Percentiles rank a stretch among this genome's conserved stretches.
These are phyloP conservation scores for Cryptococcus hybrid DNA, from an alignment of 1,284 basidiomycete species.

Conservation along the genomic window DNA sequence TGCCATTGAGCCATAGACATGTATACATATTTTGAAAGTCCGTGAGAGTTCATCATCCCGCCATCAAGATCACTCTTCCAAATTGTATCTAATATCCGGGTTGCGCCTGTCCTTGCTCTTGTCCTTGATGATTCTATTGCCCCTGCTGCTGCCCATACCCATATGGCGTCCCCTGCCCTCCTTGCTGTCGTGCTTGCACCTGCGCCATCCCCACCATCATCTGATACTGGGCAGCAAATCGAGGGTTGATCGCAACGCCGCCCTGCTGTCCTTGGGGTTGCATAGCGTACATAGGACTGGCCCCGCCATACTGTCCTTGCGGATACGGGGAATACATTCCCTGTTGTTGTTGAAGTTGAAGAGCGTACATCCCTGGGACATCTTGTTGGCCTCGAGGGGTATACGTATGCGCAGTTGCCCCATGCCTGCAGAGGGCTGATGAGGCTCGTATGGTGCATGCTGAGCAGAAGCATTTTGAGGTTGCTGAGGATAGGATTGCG, in stretches of 20 bases:
- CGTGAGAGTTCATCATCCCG: neutral
- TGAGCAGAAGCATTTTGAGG: neutral
- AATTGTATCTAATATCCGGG: neutral
- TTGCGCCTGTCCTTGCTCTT: neutral
- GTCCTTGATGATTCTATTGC: neutral
- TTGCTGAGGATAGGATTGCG: neutral
- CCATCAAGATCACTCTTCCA: neutral
- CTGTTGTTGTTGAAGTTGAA: no score
- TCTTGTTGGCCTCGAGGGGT: no score
- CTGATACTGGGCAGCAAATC: constrained; percentile 39
- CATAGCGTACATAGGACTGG: neutral
- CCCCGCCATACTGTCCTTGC: no score
- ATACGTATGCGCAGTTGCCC: no score
- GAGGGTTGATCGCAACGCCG: constrained; percentile 45
- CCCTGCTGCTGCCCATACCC: constrained; percentile 3
- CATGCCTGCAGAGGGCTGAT: constrained; percentile 3
- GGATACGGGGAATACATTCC: no score
- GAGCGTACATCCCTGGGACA: no score
- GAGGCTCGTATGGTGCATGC: constrained; percentile 4
- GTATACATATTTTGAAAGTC: no score
- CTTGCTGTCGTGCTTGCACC: neutral
- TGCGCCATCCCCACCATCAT: constrained; percentile 12
- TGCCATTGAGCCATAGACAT: neutral
- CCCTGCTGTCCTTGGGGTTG: constrained; percentile 2
- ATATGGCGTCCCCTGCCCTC: neutral